phyloP scores from a whole-genome alignment of 2,329 filamentous ascomycete genomes.

The Xylariaceae sp. region DNA sequence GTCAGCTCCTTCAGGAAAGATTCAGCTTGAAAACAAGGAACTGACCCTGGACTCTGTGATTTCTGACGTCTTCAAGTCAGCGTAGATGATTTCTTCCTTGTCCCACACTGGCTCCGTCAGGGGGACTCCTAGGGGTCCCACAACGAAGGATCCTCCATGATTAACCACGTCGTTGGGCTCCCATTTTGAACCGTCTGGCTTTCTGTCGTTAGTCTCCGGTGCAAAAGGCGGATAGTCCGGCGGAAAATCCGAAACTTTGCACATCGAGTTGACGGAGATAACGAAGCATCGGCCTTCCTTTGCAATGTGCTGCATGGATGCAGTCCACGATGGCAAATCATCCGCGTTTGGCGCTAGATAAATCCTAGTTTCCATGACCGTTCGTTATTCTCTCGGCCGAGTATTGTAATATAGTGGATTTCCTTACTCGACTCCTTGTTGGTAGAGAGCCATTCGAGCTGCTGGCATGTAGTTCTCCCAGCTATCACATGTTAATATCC shows the following conservation, averaged over 20 bases:
- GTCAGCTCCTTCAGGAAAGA: conserved; percentile 9
- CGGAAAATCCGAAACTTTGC: conserved; percentile 45
- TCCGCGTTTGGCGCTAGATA: conserved; percentile 40
- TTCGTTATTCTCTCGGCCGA: not conserved
- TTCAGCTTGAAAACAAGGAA: not conserved
- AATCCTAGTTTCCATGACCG: conserved; percentile 27
- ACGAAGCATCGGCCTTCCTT: conserved; percentile 49
- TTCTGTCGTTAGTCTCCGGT: conserved; percentile 41
- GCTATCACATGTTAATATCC: conserved; percentile 22
- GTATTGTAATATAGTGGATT: not conserved
- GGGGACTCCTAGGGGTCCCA: conserved; percentile 43
- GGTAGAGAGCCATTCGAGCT: conserved; percentile 45
- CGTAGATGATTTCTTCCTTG: conserved; percentile 43
- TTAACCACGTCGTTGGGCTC: conserved; percentile 42
- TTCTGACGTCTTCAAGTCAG: conserved; percentile 39
- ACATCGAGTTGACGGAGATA: conserved; percentile 45
- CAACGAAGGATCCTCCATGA: conserved; percentile 45
- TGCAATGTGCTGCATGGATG: conserved; percentile 49
- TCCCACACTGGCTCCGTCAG: conserved; percentile 45
- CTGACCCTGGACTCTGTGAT: conserved; percentile 43
- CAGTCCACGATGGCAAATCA: conserved; percentile 41
- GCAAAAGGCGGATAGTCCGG: conserved; percentile 46
- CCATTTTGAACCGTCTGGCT: conserved; percentile 43
- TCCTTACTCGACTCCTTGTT: conserved; percentile 45
- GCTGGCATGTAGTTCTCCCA: conserved; percentile 51